Evolutionary conservation across 148 eudicot species (phyloP).

Genomic region (Selenicereus undatus): DNA sequence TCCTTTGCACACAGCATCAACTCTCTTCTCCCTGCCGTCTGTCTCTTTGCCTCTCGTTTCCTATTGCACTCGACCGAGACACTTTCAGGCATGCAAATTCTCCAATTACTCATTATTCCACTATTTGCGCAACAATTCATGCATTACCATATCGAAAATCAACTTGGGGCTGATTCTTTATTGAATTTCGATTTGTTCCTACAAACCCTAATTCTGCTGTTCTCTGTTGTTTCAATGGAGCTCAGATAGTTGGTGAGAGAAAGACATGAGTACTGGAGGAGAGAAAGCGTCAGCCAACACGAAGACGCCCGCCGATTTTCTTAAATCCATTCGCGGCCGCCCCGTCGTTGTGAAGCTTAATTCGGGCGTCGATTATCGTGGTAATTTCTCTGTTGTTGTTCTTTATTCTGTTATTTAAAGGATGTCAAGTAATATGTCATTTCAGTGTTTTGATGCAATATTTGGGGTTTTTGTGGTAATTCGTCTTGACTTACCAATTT

Average conservation of each 20-base stretch:
- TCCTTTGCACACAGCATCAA: not conserved
- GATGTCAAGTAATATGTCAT: not conserved
- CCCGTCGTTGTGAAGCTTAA: slow-evolving; percentile 98
- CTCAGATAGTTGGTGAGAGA: slow-evolving; percentile 2
- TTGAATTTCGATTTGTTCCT: not conserved
- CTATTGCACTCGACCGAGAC: not conserved
- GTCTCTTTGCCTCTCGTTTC: not conserved
- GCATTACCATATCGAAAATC: not conserved
- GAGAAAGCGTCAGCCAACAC: slow-evolving; percentile 66
- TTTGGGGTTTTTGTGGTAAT: not conserved
- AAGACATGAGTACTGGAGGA: slow-evolving; percentile 63
- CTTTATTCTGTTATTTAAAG: not conserved
- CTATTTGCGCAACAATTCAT: not conserved
- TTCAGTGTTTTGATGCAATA: not conserved
- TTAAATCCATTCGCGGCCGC: slow-evolving; percentile 92
- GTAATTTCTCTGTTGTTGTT: slow-evolving; percentile 23
- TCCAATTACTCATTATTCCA: not conserved
- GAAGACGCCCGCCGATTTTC: slow-evolving; percentile 92
- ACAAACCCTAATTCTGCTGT: slow-evolving; percentile 18
- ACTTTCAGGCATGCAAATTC: not conserved
- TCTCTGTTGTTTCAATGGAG: not conserved
- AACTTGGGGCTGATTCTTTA: not conserved
- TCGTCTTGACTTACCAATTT: not conserved
- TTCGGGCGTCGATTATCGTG: slow-evolving; percentile 95
- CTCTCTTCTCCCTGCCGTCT: not conserved